phyloP scores from a whole-genome alignment of 192 early-diverging fungal species.

The Linnemannia elongata region DNA sequence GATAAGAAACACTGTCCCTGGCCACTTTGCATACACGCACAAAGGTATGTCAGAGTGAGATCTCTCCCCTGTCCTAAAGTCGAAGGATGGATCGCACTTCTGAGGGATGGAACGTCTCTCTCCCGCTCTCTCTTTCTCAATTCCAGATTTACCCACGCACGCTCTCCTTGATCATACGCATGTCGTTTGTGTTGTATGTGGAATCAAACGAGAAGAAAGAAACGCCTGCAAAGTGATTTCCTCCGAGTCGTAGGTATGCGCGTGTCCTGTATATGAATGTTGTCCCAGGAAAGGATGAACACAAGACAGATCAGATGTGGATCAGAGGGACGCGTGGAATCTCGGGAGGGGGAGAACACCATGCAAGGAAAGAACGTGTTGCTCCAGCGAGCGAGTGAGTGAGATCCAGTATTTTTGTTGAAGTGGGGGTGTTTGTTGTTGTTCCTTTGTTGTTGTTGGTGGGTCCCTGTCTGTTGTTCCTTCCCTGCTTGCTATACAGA shows the following conservation, averaged over 20 bases:
- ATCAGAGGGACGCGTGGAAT: not conserved
- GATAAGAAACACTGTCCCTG: constrained; percentile 1
- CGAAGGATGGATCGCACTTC: too few relatives aligned
- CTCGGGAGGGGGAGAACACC: not conserved
- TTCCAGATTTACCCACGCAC: too few relatives aligned
- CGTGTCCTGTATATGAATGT: not conserved
- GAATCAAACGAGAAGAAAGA: too few relatives aligned
- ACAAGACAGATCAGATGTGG: not conserved
- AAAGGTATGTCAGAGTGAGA: too few relatives aligned
- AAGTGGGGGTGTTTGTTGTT: not conserved
- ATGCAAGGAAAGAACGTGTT: too few relatives aligned
- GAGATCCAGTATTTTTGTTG: too few relatives aligned
- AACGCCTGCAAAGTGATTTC: too few relatives aligned
- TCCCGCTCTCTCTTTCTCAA: too few relatives aligned
- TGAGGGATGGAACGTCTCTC: too few relatives aligned
- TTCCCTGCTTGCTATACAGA: not conserved
- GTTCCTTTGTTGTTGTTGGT: not conserved
- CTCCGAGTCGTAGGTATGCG: not conserved
- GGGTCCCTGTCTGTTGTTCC: not conserved
- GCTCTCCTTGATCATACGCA: not conserved
- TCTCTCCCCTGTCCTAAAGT: too few relatives aligned
- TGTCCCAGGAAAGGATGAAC: not conserved
- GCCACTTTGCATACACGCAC: not conserved
- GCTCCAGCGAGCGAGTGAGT: too few relatives aligned
- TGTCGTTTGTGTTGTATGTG: not conserved